Conservation (phyloP, 441 rosid species). For the Arabidopsis hybrid region DNA sequence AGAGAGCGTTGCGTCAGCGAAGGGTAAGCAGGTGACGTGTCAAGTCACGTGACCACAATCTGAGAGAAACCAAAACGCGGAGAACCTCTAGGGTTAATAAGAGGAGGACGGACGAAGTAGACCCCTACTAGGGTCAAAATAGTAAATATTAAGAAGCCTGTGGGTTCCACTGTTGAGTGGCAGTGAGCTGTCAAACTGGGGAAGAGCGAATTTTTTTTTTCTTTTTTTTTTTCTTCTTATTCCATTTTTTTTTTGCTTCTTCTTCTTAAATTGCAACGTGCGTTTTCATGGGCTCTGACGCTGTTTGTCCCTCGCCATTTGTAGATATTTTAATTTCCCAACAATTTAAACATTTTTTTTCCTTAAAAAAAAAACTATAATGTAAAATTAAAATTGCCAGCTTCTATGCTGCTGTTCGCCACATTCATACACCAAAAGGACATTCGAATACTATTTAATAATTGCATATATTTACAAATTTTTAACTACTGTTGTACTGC, state of each 20-base stretch:
- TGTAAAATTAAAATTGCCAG: conserved; percentile 43
- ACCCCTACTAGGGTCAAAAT: conserved; percentile 35
- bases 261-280: conserved; percentile 41
- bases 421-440: conserved; percentile 43
- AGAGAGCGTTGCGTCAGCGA: conserved; percentile 42
- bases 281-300: conserved; percentile 48
- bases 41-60: conserved; percentile 44
- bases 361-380: neutral
- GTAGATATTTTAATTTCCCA: conserved; percentile 20
- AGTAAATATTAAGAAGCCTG: conserved; percentile 16
- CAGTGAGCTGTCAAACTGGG: conserved; percentile 48
- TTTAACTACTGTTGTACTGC: neutral
- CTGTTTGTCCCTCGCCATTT: conserved; percentile 41
- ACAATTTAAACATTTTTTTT: conserved; percentile 32
- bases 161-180: conserved; percentile 43
- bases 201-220: conserved; percentile 21
- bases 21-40: conserved; percentile 41
- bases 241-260: neutral
- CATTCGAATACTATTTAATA: conserved; percentile 35
- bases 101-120: conserved; percentile 9
- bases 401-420: conserved; percentile 48
- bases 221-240: neutral
- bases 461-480: neutral
- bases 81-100: conserved; percentile 42
- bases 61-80: conserved; percentile 39